phyloP scores from a whole-genome alignment of 176 grass and related monocot genomes.

The barley (Hordeum vulgare) region DNA sequence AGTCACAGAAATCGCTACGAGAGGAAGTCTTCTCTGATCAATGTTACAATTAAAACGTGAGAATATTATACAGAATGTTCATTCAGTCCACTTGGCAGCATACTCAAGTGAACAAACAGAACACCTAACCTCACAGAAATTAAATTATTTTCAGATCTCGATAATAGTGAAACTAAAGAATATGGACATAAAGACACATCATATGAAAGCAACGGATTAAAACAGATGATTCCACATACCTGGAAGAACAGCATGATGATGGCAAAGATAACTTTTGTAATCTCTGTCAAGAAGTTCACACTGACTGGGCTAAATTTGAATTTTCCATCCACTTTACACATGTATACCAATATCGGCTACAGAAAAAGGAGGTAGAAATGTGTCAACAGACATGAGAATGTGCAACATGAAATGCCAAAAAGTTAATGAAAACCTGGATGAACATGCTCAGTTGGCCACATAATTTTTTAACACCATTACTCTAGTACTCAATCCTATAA shows the following conservation, averaged over 20 bases:
- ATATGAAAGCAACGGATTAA: not conserved
- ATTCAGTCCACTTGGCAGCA: not conserved
- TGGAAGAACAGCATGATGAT: constrained; percentile 77
- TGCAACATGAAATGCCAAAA: not conserved
- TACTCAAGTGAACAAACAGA: constrained; percentile 1
- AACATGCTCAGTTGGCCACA: not conserved
- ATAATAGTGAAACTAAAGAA: not conserved
- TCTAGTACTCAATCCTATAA: not conserved
- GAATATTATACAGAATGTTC: not conserved
- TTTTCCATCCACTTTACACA: constrained; percentile 87
- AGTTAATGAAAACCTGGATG: not conserved
- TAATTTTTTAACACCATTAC: not conserved
- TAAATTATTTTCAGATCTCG: not conserved
- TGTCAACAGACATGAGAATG: constrained; percentile 10
- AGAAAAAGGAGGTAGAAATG: constrained; percentile 24
- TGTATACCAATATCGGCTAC: constrained; percentile 91
- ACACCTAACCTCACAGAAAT: not conserved
- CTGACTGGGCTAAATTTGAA: constrained; percentile 98
- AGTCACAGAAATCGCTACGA: constrained; percentile 8
- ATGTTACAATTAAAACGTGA: not conserved
- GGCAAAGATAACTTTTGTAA: constrained; percentile 81
- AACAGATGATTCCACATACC: constrained; percentile 45
- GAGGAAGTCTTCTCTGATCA: not conserved
- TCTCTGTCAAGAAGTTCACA: constrained; percentile 95
- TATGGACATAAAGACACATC: not conserved